A percentile compares a stretch with the other conserved stretches of the same genome.
These are phyloP conservation scores for Cyathus striatus DNA, from an alignment of 768 basidiomycete genomes.

Conservation along the genomic window DNA sequence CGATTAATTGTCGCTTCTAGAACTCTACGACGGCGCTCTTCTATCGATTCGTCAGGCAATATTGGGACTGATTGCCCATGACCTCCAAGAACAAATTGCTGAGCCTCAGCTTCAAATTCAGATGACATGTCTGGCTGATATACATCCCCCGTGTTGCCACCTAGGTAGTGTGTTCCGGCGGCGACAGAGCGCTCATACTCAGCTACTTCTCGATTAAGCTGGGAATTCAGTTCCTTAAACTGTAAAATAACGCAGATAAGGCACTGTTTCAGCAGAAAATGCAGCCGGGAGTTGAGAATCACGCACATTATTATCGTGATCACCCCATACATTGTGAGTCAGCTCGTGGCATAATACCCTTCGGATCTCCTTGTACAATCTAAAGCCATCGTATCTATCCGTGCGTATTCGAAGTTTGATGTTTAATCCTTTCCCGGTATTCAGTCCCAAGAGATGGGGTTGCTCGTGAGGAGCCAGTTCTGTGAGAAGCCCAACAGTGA, in stretches of 20 bases:
- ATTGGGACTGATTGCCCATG: slow-evolving; percentile 9
- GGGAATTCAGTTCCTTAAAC: slow-evolving; percentile 77
- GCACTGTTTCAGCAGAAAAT: too few species aligned
- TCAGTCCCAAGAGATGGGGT: slow-evolving; percentile 64
- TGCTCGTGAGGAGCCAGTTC: slow-evolving; percentile 79
- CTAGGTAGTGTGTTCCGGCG: slow-evolving; percentile 53
- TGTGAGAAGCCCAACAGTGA: slow-evolving; percentile 64
- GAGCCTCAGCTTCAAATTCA: slow-evolving; percentile 52
- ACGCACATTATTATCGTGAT: slow-evolving; percentile 70
- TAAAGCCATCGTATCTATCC: slow-evolving; percentile 67
- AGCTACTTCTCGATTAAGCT: slow-evolving; percentile 66
- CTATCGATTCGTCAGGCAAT: slow-evolving; percentile 35
- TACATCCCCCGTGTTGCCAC: slow-evolving; percentile 23
- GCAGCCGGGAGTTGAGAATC: too few species aligned
- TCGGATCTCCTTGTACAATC: slow-evolving; percentile 58
- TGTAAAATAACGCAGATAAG: slow-evolving; percentile 14
- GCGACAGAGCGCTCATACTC: slow-evolving; percentile 55
- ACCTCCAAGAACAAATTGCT: slow-evolving; percentile 53
- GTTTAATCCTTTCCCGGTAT: slow-evolving; percentile 52
- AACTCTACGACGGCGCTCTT: slow-evolving; percentile 51
- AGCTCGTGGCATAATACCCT: slow-evolving; percentile 75
- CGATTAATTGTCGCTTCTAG: slow-evolving; percentile 61
- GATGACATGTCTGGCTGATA: slow-evolving; percentile 56
- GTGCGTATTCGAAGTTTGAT: slow-evolving; percentile 71
- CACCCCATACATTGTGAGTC: slow-evolving; percentile 68